phyloP scores from a whole-genome alignment of 345 rosid species.

The Eucalyptus grandis region DNA sequence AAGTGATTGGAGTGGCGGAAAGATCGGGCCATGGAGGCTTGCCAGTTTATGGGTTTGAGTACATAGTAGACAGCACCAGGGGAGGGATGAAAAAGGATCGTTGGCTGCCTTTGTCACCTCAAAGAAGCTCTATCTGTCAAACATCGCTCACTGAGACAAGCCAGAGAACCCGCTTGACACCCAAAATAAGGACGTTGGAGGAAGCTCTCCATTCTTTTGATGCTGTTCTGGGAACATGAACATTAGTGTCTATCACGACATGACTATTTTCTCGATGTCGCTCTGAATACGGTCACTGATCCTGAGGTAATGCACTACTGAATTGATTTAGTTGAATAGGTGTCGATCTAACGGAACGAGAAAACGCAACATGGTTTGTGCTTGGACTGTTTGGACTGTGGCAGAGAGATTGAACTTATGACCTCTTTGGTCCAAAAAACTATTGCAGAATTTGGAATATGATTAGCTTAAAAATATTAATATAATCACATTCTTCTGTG shows the following conservation, averaged over 20 bases:
- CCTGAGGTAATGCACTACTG: not conserved
- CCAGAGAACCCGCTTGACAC: constrained; percentile 59
- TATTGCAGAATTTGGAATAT: not conserved
- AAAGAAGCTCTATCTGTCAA: constrained; percentile 61
- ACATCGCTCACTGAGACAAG: constrained; percentile 63
- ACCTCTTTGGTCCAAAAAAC: not conserved
- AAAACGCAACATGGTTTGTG: not conserved
- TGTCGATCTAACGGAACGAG: not conserved
- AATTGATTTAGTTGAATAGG: not conserved
- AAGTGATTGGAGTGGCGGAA: constrained; percentile 55
- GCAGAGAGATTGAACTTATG: not conserved
- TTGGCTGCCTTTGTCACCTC: constrained; percentile 78
- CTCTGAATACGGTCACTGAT: not conserved
- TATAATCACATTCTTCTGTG: not conserved
- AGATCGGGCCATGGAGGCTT: constrained; percentile 44
- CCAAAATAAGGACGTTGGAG: constrained; percentile 37
- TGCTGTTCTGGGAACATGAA: constrained; percentile 9
- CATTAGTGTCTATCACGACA: not conserved
- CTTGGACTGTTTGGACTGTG: not conserved
- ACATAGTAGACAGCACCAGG: constrained; percentile 64
- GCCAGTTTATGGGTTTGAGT: constrained; percentile 69
- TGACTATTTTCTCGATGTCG: not conserved
- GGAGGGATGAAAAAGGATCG: constrained; percentile 80
- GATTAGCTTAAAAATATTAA: not conserved
- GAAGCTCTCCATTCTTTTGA: constrained; percentile 81